phyloP scores from a whole-genome alignment of 2,329 filamentous ascomycete species.

The Emergomyces pasteurianus region DNA sequence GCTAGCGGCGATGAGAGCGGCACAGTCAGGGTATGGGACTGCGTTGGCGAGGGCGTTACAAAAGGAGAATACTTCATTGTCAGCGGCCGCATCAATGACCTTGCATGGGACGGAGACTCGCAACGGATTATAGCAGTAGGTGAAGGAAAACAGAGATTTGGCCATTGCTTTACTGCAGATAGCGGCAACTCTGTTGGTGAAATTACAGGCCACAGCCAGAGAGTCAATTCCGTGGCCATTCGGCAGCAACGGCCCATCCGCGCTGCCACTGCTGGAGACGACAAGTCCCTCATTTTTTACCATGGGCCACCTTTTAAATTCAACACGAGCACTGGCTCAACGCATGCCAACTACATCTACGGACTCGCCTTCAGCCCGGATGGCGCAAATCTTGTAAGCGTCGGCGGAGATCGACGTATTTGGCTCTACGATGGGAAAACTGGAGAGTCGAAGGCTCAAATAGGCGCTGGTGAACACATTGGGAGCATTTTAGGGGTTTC shows the following conservation, averaged over 20 bases:
- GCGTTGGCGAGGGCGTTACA: conserved; percentile 70
- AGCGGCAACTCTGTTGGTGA: conserved; percentile 94
- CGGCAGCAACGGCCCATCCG: conserved; percentile 81
- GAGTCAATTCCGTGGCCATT: conserved; percentile 84
- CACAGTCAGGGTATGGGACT: conserved; percentile 83
- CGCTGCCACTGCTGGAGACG: conserved; percentile 83
- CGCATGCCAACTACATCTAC: conserved; percentile 83
- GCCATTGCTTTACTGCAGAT: conserved; percentile 88
- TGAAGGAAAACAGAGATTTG: conserved; percentile 85
- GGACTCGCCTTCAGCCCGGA: conserved; percentile 84
- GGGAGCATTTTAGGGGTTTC: conserved; percentile 88
- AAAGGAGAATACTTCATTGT: conserved; percentile 94
- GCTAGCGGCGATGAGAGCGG: conserved; percentile 83
- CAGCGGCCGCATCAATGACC: conserved; percentile 85
- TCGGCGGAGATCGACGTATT: conserved; percentile 84
- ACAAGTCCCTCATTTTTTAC: conserved; percentile 80
- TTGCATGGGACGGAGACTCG: conserved; percentile 95
- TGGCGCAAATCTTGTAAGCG: conserved; percentile 67
- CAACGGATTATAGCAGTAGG: conserved; percentile 94
- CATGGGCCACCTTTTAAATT: conserved; percentile 95
- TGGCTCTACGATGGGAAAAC: conserved; percentile 96
- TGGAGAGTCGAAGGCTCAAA: conserved; percentile 64
- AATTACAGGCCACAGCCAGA: conserved; percentile 79
- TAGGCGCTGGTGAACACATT: conserved; percentile 64
- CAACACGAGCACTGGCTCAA: conserved; percentile 62